phyloP scores from a whole-genome alignment of 768 basidiomycete species.

The Dentipellis sp. region DNA sequence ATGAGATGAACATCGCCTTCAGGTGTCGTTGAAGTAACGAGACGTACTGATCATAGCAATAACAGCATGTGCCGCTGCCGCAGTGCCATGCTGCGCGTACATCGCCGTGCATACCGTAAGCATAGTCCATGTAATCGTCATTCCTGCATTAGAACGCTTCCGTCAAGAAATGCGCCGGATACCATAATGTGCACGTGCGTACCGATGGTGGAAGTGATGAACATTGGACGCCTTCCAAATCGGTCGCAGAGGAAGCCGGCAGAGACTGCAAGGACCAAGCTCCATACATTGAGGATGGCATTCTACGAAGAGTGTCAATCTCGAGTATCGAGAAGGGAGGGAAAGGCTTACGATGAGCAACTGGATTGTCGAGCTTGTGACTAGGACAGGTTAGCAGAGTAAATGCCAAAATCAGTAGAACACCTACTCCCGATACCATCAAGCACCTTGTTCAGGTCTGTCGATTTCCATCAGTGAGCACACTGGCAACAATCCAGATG shows the following conservation, averaged over 20 bases:
- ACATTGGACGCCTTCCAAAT: conserved; percentile 40
- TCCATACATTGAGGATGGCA: conserved; percentile 45
- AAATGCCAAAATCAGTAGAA: neutral
- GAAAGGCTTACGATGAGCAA: neutral
- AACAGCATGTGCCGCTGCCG: conserved; percentile 30
- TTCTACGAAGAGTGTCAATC: conserved; percentile 34
- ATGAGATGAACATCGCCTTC: neutral
- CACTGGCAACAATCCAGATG: neutral
- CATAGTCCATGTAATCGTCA: conserved; percentile 30
- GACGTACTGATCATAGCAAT: conserved; percentile 36
- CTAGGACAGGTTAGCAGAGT: neutral
- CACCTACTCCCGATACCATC: conserved; percentile 36
- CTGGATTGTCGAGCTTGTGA: neutral
- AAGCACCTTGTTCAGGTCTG: conserved; percentile 46
- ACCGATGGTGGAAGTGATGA: conserved; percentile 33
- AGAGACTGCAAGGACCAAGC: conserved; percentile 42
- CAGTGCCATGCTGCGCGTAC: conserved; percentile 20
- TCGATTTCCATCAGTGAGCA: neutral
- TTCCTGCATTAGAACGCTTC: conserved; percentile 19
- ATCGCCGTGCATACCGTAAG: conserved; percentile 29
- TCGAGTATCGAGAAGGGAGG: conserved; percentile 29
- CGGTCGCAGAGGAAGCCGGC: conserved; percentile 41
- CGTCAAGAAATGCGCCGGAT: neutral
- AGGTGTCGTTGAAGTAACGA: too few species aligned
- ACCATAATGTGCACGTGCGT: neutral